Conservation (phyloP, 2,329 filamentous ascomycete species). For the Penicillium sp. region DNA sequence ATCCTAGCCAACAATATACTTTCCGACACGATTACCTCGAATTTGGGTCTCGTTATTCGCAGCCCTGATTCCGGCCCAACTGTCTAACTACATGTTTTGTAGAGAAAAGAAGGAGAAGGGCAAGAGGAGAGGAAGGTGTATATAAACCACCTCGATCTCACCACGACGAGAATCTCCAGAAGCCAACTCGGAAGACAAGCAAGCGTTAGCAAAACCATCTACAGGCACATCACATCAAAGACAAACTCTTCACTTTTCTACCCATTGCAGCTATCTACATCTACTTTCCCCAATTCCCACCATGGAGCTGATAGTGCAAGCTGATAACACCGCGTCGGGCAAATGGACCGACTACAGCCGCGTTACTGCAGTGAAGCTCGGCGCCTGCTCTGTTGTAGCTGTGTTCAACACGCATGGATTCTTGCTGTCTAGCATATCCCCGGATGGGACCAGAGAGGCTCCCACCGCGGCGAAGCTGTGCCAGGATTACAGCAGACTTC, state of each 20-base stretch:
- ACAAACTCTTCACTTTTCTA: not conserved
- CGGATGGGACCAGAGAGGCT: not conserved
- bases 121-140: not conserved
- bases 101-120: not conserved
- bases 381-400: not conserved
- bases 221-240: not conserved
- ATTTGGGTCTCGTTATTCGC: slow-evolving; percentile 2
- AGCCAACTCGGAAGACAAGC: not conserved
- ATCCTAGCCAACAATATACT: not conserved
- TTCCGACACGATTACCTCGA: not conserved
- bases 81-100: not conserved
- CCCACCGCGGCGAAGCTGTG: not conserved
- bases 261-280: not conserved
- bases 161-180: not conserved
- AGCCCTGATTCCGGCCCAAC: slow-evolving; percentile 7
- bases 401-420: slow-evolving; percentile 2
- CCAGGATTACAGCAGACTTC: not conserved
- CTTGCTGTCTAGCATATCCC: not conserved
- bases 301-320: not conserved
- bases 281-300: not conserved
- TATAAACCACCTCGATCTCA: not conserved
- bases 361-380: not conserved
- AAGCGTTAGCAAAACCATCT: not conserved
- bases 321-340: not conserved
- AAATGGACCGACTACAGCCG: not conserved